Base-by-base conservation (phyloP, 2,329 filamentous ascomycete species). In the Didymosphaeria variabile region DNA sequence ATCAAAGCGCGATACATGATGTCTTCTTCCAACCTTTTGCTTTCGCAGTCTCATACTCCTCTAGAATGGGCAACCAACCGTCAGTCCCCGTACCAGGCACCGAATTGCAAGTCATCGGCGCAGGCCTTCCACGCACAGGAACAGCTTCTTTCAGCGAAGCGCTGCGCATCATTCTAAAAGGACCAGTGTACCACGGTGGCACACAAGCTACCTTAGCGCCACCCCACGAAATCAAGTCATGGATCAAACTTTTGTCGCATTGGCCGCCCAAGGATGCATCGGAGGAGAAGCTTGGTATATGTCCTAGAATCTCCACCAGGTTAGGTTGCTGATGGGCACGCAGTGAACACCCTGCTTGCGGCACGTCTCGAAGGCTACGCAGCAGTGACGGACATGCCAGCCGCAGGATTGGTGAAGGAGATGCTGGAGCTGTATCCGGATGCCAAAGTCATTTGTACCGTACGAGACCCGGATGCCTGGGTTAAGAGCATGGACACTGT, bases 121-220 rank as follows among this genome's bases (percentile, higher is more conserved):
- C 79, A 6, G 78, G 79, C 47, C 79, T 78, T 61, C 75, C 83
- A 15, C 78, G 84, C 53, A 85, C 83, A 1, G 84, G 83, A 15
- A 85, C 83, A 0, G 75, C 83, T 10, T 84, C 84, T 26, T 82
- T 85, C 75, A 80, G 80, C 36, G 66, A 79, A 42, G 84, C 84
- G 1, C 72, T 86, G 9, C 78, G 76, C 60, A 81, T 79, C 58
- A 76, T 86, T 3, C 79, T 85, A 6, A 69, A 82, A 40, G 83
- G 81, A 0, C 84, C 84, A 3, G 79, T 82, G 46, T 80, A 83
- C 67, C 84, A 86, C 62, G 81, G 82, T 53, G 84, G 84, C 26
- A 84, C 78, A 0, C 79, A 81, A 60, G 67, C 59, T 12, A 70
- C 71, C 63, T 67, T 15, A 31, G 56, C 23, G 65, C 23, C 40